Conservation (phyloP, 2,329 filamentous ascomycete genomes). For the Phyllosticta ampelicida region DNA sequence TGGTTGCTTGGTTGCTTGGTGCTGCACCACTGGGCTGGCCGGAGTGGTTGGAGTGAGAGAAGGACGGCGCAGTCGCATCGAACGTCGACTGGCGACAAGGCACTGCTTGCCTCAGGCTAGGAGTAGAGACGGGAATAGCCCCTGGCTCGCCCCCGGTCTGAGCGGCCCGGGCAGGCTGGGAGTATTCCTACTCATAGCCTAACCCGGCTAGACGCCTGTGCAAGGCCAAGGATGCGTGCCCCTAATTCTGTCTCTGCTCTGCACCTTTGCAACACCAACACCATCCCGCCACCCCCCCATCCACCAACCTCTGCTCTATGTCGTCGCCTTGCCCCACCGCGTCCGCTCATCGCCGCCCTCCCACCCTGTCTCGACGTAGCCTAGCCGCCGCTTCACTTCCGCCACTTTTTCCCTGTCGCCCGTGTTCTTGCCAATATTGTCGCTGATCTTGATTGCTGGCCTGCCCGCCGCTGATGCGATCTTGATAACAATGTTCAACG, state of each 20-base stretch:
- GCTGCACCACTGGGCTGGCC: background rate
- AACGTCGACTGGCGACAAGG: background rate
- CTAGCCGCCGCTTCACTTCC: constrained; percentile 73
- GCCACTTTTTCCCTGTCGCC: constrained; percentile 70
- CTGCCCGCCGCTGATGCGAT: constrained; percentile 72
- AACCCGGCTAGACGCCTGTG: background rate
- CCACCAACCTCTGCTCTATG: background rate
- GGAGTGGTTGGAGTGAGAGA: background rate
- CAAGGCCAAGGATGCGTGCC: background rate
- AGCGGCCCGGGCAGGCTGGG: background rate
- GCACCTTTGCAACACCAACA: background rate
- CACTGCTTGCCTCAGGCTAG: background rate
- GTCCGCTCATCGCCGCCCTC: constrained; percentile 70
- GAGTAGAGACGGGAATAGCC: background rate
- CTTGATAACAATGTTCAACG: constrained; percentile 97
- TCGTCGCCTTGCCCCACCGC: constrained; percentile 55
- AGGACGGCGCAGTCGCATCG: constrained; percentile 7
- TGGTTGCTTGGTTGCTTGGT: background rate
- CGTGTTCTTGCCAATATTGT: constrained; percentile 87
- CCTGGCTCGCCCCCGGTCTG: constrained; percentile 2
- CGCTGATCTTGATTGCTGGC: constrained; percentile 81
- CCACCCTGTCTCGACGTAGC: constrained; percentile 81
- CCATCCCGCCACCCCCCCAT: background rate
- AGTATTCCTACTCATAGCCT: too few species aligned
- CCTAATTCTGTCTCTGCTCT: constrained; percentile 5